A percentile compares a stretch with the other conserved stretches of the same genome.
These are phyloP conservation scores for Ceratonia siliqua DNA, from an alignment of 306 rosid genomes.

Conservation along the genomic window DNA sequence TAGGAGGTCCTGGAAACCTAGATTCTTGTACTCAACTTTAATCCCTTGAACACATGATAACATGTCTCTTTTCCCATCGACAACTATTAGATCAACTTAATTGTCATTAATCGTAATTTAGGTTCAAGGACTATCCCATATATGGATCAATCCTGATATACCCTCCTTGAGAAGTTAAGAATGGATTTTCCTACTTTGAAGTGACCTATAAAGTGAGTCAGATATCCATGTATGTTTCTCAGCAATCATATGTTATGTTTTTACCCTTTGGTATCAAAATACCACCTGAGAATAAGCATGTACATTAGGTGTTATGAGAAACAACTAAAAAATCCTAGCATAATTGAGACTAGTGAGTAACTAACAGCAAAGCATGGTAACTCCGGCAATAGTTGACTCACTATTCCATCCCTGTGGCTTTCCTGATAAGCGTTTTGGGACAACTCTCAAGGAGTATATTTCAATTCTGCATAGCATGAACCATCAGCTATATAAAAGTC, in stretches of 20 bases:
- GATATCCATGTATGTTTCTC: neutral
- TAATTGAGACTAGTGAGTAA: constrained; percentile 16
- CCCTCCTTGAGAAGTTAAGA: neutral
- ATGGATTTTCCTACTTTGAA: constrained; percentile 11
- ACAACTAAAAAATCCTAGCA: neutral
- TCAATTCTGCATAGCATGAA: constrained; percentile 55
- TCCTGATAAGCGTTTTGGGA: constrained; percentile 62
- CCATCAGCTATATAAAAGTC: neutral
- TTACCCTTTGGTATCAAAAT: constrained; percentile 5
- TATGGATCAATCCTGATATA: neutral
- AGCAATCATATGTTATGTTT: neutral
- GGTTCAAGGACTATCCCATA: neutral
- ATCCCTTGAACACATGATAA: neutral
- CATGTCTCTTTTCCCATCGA: neutral
- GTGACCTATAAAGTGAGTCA: neutral
- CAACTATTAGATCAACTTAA: neutral
- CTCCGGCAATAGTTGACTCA: constrained; percentile 48
- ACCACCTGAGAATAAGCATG: neutral
- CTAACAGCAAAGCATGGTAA: constrained; percentile 31
- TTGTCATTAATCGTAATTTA: neutral
- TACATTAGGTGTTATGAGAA: neutral
- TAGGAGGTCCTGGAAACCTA: neutral
- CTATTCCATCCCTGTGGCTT: constrained; percentile 78
- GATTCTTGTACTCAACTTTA: neutral
- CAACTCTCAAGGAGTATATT: constrained; percentile 68